These are phyloP conservation scores for Zangia roseola DNA, from an alignment of 768 basidiomycete genomes.

Conservation along the genomic window DNA sequence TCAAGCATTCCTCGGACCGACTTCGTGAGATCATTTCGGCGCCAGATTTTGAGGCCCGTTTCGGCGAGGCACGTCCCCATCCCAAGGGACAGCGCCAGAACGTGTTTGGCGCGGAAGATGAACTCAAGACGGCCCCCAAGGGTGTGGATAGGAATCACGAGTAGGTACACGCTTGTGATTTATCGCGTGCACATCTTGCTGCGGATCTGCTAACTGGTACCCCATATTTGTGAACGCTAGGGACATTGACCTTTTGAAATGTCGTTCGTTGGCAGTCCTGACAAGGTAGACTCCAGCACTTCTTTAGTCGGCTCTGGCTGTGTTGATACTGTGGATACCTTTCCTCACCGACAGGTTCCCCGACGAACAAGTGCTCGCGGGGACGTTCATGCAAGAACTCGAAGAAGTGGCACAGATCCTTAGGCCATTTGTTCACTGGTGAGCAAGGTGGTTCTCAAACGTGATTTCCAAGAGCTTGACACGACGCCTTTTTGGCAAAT, in stretches of 20 bases:
- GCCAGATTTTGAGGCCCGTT: slow-evolving; percentile 70
- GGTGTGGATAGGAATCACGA: slow-evolving; percentile 81
- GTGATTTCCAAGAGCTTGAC: background rate
- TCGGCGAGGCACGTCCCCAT: slow-evolving; percentile 67
- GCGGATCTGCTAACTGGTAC: background rate
- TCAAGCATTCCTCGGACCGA: slow-evolving; percentile 57
- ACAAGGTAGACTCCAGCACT: slow-evolving; percentile 44
- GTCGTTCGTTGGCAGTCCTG: slow-evolving; percentile 71
- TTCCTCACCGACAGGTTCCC: slow-evolving; percentile 49
- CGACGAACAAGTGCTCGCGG: slow-evolving; percentile 68
- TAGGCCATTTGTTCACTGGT: slow-evolving; percentile 82
- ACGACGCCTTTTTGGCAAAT: background rate
- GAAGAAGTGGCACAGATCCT: slow-evolving; percentile 52
- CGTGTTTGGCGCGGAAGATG: slow-evolving; percentile 86
- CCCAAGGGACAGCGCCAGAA: slow-evolving; percentile 63
- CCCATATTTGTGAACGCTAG: slow-evolving; percentile 31
- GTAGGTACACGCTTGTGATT: slow-evolving; percentile 37
- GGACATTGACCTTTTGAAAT: slow-evolving; percentile 91
- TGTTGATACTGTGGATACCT: slow-evolving; percentile 14
- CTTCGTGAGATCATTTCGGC: slow-evolving; percentile 67
- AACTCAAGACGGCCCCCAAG: slow-evolving; percentile 89
- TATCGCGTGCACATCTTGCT: background rate
- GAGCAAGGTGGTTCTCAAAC: slow-evolving; percentile 17
- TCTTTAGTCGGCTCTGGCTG: background rate
- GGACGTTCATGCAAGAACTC: slow-evolving; percentile 64